Conservation (phyloP, 768 basidiomycete species). For the Amanita subjunquillea region DNA sequence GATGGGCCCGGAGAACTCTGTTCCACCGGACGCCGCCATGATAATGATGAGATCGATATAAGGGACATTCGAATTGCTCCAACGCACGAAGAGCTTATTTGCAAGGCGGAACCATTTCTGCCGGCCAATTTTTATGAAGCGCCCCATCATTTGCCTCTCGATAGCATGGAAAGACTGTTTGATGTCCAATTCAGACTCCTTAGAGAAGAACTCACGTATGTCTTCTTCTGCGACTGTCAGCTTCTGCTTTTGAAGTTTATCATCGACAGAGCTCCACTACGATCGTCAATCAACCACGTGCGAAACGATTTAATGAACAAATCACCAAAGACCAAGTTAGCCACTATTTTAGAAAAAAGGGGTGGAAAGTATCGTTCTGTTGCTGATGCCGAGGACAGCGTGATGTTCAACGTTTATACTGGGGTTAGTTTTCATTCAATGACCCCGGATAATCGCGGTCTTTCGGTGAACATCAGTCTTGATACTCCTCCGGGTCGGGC, state of each 20-base stretch:
- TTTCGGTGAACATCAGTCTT: slow-evolving; percentile 28
- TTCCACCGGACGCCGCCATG: slow-evolving; percentile 45
- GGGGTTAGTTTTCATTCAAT: slow-evolving; percentile 34
- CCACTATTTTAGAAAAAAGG: slow-evolving; percentile 32
- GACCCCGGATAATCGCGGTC: slow-evolving; percentile 26
- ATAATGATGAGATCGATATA: slow-evolving; percentile 56
- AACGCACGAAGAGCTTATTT: slow-evolving; percentile 55
- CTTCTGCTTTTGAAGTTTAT: not conserved
- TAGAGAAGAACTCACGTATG: slow-evolving; percentile 61
- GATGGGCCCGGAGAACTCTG: slow-evolving; percentile 47
- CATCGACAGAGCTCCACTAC: slow-evolving; percentile 36
- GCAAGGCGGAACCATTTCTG: slow-evolving; percentile 37
- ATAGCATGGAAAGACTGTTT: slow-evolving; percentile 54
- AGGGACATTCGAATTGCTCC: slow-evolving; percentile 56
- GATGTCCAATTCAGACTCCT: slow-evolving; percentile 71
- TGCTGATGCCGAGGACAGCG: slow-evolving; percentile 28
- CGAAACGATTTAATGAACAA: slow-evolving; percentile 29
- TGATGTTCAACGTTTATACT: slow-evolving; percentile 58
- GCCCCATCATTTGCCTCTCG: slow-evolving; percentile 47
- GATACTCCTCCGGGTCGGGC: slow-evolving; percentile 37
- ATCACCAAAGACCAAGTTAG: slow-evolving; percentile 24
- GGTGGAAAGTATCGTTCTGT: slow-evolving; percentile 52
- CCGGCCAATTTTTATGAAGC: slow-evolving; percentile 51
- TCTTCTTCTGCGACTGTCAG: not conserved
- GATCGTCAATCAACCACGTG: slow-evolving; percentile 39